Evolutionary conservation across 2,329 filamentous ascomycete species (phyloP).

Genomic region (Pestalotiopsis sp.): DNA sequence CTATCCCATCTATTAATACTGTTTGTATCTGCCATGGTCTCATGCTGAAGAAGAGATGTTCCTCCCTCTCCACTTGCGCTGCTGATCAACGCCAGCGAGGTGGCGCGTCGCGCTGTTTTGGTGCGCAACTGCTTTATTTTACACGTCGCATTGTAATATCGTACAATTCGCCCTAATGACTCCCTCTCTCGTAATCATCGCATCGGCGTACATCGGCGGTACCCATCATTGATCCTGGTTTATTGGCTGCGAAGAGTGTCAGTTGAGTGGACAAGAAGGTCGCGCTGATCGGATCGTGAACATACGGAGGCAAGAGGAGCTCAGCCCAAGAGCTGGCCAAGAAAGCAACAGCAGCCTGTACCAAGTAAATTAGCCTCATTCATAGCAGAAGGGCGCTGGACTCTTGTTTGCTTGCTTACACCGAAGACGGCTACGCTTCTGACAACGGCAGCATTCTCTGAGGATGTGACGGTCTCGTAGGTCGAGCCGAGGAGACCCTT

Average conservation of each 20-base stretch:
- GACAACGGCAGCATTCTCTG: constrained; percentile 72
- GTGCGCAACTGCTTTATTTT: neutral
- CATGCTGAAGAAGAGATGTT: neutral
- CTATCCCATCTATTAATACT: neutral
- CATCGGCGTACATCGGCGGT: neutral
- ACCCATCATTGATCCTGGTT: neutral
- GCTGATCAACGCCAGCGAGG: neutral
- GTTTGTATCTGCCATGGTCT: neutral
- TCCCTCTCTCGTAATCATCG: neutral
- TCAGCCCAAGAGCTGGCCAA: constrained; percentile 71
- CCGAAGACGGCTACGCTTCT: constrained; percentile 70
- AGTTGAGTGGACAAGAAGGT: neutral
- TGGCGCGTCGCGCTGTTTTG: neutral
- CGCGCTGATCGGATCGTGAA: constrained; percentile 8
- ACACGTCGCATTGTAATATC: neutral
- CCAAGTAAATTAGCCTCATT: constrained; percentile 7
- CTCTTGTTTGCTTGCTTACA: constrained; percentile 54
- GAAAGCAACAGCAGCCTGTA: constrained; percentile 66
- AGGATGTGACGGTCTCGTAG: constrained; percentile 65
- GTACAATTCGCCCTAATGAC: neutral
- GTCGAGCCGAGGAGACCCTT: constrained; percentile 60
- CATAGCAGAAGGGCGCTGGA: neutral
- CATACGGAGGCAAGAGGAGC: constrained; percentile 67
- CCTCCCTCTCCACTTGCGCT: neutral
- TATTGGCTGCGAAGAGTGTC: constrained; percentile 1